A percentile compares a stretch with the other conserved stretches of the same genome.
Evolutionary conservation across 805 yeast species (phyloP).

Genomic region (Cyberlindnera samutprakarnensis): DNA sequence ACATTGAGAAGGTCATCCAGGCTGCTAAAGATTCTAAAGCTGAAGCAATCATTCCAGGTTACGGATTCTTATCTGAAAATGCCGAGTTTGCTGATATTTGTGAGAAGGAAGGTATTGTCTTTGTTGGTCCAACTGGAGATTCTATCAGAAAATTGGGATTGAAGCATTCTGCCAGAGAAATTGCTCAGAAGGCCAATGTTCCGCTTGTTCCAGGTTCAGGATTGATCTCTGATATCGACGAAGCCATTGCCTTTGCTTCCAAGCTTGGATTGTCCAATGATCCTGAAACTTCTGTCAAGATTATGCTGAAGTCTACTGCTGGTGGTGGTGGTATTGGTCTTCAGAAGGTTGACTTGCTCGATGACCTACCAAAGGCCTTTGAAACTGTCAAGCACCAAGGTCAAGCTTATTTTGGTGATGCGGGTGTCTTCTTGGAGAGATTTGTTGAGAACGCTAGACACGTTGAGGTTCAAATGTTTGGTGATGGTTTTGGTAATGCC

Average conservation of each 20-base stretch:
- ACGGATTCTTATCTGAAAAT: conserved; percentile 93
- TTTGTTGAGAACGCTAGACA: conserved; percentile 94
- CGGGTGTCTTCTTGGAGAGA: conserved; percentile 92
- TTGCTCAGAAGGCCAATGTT: conserved; percentile 86
- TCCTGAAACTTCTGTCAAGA: conserved; percentile 54
- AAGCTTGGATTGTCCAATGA: conserved; percentile 39
- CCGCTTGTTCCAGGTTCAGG: conserved; percentile 98
- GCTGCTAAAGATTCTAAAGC: conserved; percentile 83
- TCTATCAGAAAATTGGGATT: conserved; percentile 87
- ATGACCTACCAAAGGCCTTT: conserved; percentile 77
- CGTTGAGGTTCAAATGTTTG: conserved; percentile 94
- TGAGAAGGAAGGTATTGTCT: conserved; percentile 72
- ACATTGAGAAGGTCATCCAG: conserved; percentile 73
- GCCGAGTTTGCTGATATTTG: conserved; percentile 93
- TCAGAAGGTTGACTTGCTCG: conserved; percentile 81
- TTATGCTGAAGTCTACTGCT: conserved; percentile 96
- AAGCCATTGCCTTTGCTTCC: conserved; percentile 71
- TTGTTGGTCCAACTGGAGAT: conserved; percentile 95
- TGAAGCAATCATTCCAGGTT: conserved; percentile 97
- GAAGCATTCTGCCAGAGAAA: conserved; percentile 94
- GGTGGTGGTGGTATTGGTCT: conserved; percentile 99
- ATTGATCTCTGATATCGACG: conserved; percentile 59
- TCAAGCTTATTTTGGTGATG: conserved; percentile 83
- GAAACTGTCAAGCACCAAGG: conserved; percentile 94
- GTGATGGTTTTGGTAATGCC: conserved; percentile 91